Evolutionary conservation across 1,284 basidiomycete genomes (phyloP).

Genomic region (Austroboletus novae-zelandiae): DNA sequence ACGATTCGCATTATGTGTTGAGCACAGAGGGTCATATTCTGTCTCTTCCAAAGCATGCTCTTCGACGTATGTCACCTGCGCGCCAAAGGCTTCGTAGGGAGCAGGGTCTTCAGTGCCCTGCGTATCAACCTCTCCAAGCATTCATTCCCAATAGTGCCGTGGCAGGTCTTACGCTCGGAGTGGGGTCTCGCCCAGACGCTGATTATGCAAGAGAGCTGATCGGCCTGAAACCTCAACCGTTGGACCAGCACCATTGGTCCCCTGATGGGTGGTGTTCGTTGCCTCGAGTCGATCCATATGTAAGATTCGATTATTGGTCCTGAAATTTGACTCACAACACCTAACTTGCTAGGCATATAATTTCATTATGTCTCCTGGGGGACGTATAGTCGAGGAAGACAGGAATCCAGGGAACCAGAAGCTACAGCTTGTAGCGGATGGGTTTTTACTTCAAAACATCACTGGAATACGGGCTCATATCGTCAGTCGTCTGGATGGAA

Average conservation of each 20-base stretch:
- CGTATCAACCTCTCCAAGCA: constrained; percentile 50
- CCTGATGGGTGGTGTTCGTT: constrained; percentile 70
- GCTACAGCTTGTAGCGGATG: constrained; percentile 59
- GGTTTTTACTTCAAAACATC: constrained; percentile 74
- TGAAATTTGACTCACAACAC: constrained; percentile 7
- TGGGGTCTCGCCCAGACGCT: constrained; percentile 67
- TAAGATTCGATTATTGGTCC: constrained; percentile 37
- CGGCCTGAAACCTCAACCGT: constrained; percentile 46
- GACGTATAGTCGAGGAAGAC: constrained; percentile 61
- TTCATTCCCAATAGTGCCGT: constrained; percentile 34
- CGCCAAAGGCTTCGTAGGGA: constrained; percentile 62
- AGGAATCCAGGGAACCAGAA: constrained; percentile 66
- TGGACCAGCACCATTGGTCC: constrained; percentile 59
- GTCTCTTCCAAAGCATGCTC: constrained; percentile 52
- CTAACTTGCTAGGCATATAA: constrained; percentile 59
- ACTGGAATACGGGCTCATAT: constrained; percentile 76
- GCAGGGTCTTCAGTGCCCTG: constrained; percentile 72
- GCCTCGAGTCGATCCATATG: constrained; percentile 70
- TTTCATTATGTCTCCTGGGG: constrained; percentile 67
- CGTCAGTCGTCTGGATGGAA: constrained; percentile 76
- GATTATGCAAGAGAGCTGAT: constrained; percentile 77
- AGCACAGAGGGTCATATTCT: constrained; percentile 95
- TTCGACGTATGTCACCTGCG: constrained; percentile 54
- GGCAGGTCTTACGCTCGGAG: constrained; percentile 56
- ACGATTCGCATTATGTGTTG: constrained; percentile 82